These are phyloP conservation scores for Paramyrothecium roridum DNA, from an alignment of 2,329 filamentous ascomycete genomes.

Conservation along the genomic window DNA sequence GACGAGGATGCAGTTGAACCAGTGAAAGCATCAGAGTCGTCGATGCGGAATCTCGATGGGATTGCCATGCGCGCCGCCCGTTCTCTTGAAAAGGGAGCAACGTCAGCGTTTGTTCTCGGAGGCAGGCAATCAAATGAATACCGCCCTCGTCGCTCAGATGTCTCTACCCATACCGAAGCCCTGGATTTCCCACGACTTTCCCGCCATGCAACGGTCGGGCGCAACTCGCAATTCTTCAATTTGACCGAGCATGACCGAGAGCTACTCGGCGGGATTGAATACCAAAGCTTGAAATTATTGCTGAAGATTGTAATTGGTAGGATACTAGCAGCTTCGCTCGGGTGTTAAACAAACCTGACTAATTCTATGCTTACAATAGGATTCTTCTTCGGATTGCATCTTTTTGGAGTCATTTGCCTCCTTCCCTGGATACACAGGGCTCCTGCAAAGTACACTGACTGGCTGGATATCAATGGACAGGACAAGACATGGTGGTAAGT, in stretches of 20 bases:
- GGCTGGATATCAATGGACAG: slow-evolving; percentile 34
- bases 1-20: too few relatives aligned
- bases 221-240: slow-evolving; percentile 43
- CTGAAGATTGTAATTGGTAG: slow-evolving; percentile 41
- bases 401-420: slow-evolving; percentile 45
- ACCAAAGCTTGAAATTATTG: slow-evolving; percentile 44
- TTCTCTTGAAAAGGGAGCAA: too few relatives aligned
- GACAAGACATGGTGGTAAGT: slow-evolving; percentile 47
- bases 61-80: too few relatives aligned
- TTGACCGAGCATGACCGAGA: slow-evolving; percentile 36
- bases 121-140: not conserved
- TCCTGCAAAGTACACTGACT: slow-evolving; percentile 34
- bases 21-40: too few relatives aligned
- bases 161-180: slow-evolving; percentile 1
- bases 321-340: slow-evolving; percentile 1
- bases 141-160: slow-evolving; percentile 6
- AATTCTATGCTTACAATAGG: not conserved
- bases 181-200: slow-evolving; percentile 35
- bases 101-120: too few relatives aligned
- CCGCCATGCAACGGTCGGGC: slow-evolving; percentile 37
- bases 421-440: slow-evolving; percentile 44
- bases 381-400: slow-evolving; percentile 42
- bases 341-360: too few relatives aligned
- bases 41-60: too few relatives aligned
- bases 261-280: slow-evolving; percentile 48